Evolutionary conservation across 495 filamentous ascomycete species (phyloP), one percentile per base, ranked within the genome.

Genomic region (Penicillium coprophilum): DNA sequence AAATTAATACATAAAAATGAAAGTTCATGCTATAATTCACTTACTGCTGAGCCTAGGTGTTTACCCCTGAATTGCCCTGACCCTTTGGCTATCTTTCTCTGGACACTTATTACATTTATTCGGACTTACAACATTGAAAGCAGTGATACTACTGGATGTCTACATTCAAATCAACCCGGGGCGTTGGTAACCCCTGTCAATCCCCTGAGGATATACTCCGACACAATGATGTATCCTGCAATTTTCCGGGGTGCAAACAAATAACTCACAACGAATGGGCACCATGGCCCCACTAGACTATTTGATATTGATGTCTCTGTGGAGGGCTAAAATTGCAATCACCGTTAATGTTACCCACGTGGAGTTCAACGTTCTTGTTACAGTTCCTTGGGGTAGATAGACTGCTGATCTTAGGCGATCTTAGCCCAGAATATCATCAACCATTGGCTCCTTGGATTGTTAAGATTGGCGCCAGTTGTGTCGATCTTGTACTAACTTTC

Each of bases 401-500:
- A 28, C 5, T 57, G 60, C 55, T 50, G 63, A 63, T 66, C 63
- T 6, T 24, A 19, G 13, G 20, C 20, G 44, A 31, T 55, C 55
- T 36, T 17, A 58, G 53, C 56, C 9, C 52, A 30, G 13, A 19
- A 6, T 6, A 15, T n/a, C 12, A 31, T 31, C 4, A 12, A 19
- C 36, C 24, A 64, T 64, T 66, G 64, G 55, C 12, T 10, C 30
- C 11, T 15, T 10, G 1, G 30, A 34, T 6, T 28, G 10, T 20
- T 13, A 46, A 24, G 5, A 8, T 21, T 28, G 12, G 27, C 3
- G 17, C 15, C 7, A 39, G 21, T 10, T 1, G 15, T 44, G 50
- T 32, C 40, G 40, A 45, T 53, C 39, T 17, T 32, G 21, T 21
- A 2, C 19, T 39, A 7, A 27, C 13, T 19, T 38, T 7, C 8